Base-by-base conservation (phyloP, 768 basidiomycete species). In the Tephrocybe sp. region DNA sequence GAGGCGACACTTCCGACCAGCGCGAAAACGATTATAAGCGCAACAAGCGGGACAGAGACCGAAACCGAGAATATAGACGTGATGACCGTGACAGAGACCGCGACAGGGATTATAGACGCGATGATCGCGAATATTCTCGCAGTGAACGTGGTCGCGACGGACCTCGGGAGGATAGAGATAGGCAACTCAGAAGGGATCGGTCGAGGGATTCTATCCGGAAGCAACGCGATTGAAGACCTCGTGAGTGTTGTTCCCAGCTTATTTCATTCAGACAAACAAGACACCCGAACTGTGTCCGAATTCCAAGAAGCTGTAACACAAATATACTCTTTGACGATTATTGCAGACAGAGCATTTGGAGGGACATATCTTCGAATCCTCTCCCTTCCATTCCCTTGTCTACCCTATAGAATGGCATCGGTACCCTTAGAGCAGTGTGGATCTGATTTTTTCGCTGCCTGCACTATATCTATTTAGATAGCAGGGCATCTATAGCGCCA, bases 141-240 rank as follows among this genome's bases (percentile, higher is more conserved):
- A 42, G 41, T 15, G 41, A 42, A 6, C 30, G 49, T 18, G 58
- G 67, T 24, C 60, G 61, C 24, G 65, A 68, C 33, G 56, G 64
- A 24, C 42, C 30, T 40, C 59, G 68, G 39, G 67, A 69, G 39
- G 62, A 64, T 39, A 51, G 51, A n/a, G 68, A 66, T 31, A 63
- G 63, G 44, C 67, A 72, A 30, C 58, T 60, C 45, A 60, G 64
- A 41, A 60, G 61, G 19, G 68, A 72, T 22, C 60, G 63, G 13
- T 66, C 65, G 23, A 51, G 53, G 43, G 64, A 66, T 36, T 59
- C 58, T 21, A 54, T 54, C 50, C 53, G 62, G 39, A 62, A 59
- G 47, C 37, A 47, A 36, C 45, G 55, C 30, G 47, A 45, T 34
- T 52, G 15, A 42, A 21, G 21, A 31, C 10, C 15, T 24, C 36